These are phyloP conservation scores for Melanomma pulvis-pyrius DNA, from an alignment of 495 filamentous ascomycete genomes.

Conservation along the genomic window DNA sequence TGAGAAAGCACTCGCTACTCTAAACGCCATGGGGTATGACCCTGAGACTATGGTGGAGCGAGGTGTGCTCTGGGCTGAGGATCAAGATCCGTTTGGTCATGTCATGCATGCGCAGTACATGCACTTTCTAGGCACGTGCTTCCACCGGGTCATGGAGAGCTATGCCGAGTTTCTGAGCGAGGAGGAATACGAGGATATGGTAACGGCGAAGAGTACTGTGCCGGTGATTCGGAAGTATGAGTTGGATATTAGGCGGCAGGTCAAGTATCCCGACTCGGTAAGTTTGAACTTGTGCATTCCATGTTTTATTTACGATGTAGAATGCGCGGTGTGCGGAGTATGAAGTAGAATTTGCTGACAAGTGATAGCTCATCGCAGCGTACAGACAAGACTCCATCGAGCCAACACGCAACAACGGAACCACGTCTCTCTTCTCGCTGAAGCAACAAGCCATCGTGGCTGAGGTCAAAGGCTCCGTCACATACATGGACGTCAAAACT, in stretches of 20 bases:
- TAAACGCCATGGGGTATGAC: slow-evolving; percentile 46
- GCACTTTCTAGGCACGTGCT: slow-evolving; percentile 39
- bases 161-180: slow-evolving; percentile 41
- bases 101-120: slow-evolving; percentile 43
- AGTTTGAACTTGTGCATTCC: too few relatives aligned
- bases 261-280: slow-evolving; percentile 46
- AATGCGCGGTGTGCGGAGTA: background rate
- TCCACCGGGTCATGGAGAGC: slow-evolving; percentile 46
- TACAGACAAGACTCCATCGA: slow-evolving; percentile 40
- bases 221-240: slow-evolving; percentile 39
- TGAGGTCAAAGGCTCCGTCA: slow-evolving; percentile 38
- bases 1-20: slow-evolving; percentile 35
- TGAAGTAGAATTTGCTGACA: background rate
- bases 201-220: slow-evolving; percentile 35
- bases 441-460: slow-evolving; percentile 44
- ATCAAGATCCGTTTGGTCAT: slow-evolving; percentile 45
- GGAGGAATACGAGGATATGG: slow-evolving; percentile 43
- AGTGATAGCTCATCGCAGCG: slow-evolving; percentile 40
- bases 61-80: slow-evolving; percentile 44
- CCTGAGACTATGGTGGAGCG: slow-evolving; percentile 45
- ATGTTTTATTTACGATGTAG: too few relatives aligned
- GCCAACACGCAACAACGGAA: slow-evolving; percentile 40
- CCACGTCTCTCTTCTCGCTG: slow-evolving; percentile 41
- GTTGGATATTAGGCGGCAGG: slow-evolving; percentile 36
- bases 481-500: slow-evolving; percentile 39